Conservation (phyloP, 192 early-diverging fungal species). For the Coemansia sp. region DNA sequence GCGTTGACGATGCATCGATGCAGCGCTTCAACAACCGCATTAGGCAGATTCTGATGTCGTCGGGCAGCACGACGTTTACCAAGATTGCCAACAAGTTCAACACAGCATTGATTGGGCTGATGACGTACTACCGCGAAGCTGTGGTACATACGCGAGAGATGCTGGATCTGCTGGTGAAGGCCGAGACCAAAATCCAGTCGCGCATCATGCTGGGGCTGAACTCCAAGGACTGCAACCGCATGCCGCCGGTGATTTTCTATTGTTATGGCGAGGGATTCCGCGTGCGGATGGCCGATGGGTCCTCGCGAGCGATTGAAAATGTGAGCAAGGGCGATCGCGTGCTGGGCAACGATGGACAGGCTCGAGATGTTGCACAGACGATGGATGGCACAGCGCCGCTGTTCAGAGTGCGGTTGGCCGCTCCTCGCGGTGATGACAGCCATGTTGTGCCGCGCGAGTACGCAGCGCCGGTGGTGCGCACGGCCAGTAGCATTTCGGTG, state of each 20-base stretch:
- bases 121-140: conserved; percentile 98
- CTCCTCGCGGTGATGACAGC: conserved; percentile 7
- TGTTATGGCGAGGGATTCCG: conserved; percentile 53
- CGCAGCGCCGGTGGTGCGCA: conserved; percentile 29
- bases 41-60: conserved; percentile 97
- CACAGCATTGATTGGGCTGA: conserved; percentile 87
- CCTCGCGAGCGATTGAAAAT: conserved; percentile 30
- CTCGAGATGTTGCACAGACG: conserved; percentile 36
- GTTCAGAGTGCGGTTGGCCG: conserved; percentile 33
- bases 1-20: conserved; percentile 94
- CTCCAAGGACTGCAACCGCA: conserved; percentile 97
- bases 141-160: conserved; percentile 97
- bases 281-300: conserved; percentile 55
- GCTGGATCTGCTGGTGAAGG: conserved; percentile 94
- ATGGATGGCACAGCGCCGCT: conserved; percentile 40
- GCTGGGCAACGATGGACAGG: conserved; percentile 39
- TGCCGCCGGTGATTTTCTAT: conserved; percentile 92
- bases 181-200: conserved; percentile 98
- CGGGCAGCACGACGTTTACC: conserved; percentile 94
- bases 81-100: conserved; percentile 98
- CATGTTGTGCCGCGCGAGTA: conserved; percentile 22
- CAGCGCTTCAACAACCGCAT: conserved; percentile 94
- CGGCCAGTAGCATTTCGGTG: conserved; percentile 51
- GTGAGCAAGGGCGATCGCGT: conserved; percentile 35
- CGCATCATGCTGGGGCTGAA: conserved; percentile 99